A percentile compares a stretch with the other conserved stretches of the same genome.
These are phyloP conservation scores for Tulasnella sp. DNA, from an alignment of 768 basidiomycete genomes.

Conservation along the genomic window DNA sequence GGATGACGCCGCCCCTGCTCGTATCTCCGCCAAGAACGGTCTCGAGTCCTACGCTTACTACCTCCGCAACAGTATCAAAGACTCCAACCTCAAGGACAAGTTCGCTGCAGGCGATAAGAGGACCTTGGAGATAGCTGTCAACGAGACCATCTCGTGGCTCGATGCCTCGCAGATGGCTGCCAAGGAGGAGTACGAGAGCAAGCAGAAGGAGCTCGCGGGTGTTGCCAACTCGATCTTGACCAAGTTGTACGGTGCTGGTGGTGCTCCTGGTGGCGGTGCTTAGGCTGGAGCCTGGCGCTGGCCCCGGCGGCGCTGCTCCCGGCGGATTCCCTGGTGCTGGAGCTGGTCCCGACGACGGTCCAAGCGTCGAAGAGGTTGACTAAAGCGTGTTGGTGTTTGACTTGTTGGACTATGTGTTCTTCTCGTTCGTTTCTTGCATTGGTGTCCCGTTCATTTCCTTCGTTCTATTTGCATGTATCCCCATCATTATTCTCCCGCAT, in stretches of 20 bases:
- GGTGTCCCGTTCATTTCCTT: neutral
- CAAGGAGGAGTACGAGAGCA: conserved; percentile 38
- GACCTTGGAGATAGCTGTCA: conserved; percentile 31
- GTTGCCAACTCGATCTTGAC: conserved; percentile 36
- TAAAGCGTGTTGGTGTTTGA: conserved; percentile 23
- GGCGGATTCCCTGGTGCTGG: no score
- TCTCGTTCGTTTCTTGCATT: neutral
- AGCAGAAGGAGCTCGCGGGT: conserved; percentile 38
- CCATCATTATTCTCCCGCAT: neutral
- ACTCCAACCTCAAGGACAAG: conserved; percentile 36
- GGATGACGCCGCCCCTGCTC: conserved; percentile 28
- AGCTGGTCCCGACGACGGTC: conserved; percentile 25
- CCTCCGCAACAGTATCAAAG: conserved; percentile 37
- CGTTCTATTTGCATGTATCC: neutral
- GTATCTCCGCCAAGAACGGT: conserved; percentile 38
- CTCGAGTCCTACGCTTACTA: conserved; percentile 43
- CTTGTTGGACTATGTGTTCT: neutral
- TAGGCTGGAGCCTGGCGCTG: conserved; percentile 24
- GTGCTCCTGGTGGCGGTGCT: conserved; percentile 30
- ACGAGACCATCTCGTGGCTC: conserved; percentile 36
- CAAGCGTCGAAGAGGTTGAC: conserved; percentile 37
- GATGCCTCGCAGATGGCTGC: conserved; percentile 35
- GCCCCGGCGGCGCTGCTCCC: no score
- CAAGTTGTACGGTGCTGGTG: conserved; percentile 32
- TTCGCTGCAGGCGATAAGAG: conserved; percentile 33